Base-by-base conservation (phyloP, 1,284 basidiomycete species). In the Marasmius sp. region DNA sequence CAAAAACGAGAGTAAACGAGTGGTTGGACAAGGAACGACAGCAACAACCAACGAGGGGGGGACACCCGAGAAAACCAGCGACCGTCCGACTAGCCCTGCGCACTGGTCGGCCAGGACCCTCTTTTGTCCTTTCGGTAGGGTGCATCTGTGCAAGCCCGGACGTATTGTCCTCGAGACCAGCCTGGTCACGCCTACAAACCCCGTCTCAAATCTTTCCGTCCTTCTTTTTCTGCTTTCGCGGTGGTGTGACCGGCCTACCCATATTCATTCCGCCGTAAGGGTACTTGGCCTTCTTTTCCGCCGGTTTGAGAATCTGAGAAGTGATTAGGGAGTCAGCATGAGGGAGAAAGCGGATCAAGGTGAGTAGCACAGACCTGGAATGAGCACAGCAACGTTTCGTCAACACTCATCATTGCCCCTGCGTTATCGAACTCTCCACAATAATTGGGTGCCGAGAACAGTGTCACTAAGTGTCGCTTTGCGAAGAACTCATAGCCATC, bases 401-500 rank as follows among this genome's bases (percentile, higher is more conserved):
- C 97, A 58, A 99, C 97, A 72, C 93, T 96, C 97, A 99, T 99
- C 97, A 99, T 98, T 34, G 97, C 97, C 47, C 97, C 97, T 16
- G 96, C 96, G 74, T 99, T 99, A 79, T 99, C 97, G 72, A 99
- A 99, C 81, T 97, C 94, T 71, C 94, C 95, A 74, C 94, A 97
- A 74, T 98, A 97, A 83, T 98, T 98, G 63, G 97, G 97, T 61
- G 97, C 97, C 16, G 94, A 97, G 82, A 99, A 99, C 50, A 99
- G 78, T 18, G 97, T 99, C 67, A 99, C 97, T 67, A 99, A 79
- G 80, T 97, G 95, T 68, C 97, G 86, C 79, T 98, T 98, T 59
- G 96, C 96, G 72, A 98, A 99, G 80, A 99, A 99, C 76, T 99
- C 97, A 78, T 98, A 99, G 34, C 97, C 97, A 69, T 99, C 97